phyloP scores from a whole-genome alignment of 2,329 filamentous ascomycete species.

The Akanthomyces muscarius region DNA sequence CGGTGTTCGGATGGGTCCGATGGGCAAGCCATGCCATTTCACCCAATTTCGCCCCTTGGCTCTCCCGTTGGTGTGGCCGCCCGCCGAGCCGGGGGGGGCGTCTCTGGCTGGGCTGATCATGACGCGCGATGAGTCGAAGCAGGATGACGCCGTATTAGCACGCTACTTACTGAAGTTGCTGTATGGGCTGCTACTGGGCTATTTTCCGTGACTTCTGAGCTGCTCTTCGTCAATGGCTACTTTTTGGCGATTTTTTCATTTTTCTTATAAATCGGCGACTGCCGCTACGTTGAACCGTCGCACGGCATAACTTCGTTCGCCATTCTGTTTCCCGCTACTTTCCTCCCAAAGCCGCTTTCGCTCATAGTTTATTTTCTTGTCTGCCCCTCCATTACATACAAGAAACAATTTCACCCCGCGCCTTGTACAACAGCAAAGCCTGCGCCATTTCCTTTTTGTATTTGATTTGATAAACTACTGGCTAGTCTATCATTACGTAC shows the following conservation, averaged over 20 bases:
- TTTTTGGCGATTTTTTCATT: neutral
- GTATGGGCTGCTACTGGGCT: neutral
- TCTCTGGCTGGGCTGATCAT: conserved; percentile 1
- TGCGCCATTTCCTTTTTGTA: neutral
- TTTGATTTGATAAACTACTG: neutral
- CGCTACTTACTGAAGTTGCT: neutral
- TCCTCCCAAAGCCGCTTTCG: conserved; percentile 8
- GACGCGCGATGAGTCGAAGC: conserved; percentile 12
- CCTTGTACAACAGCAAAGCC: neutral
- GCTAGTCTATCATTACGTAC: neutral
- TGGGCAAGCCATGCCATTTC: neutral
- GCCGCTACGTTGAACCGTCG: neutral
- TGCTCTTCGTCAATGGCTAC: neutral
- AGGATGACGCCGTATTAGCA: conserved; percentile 5
- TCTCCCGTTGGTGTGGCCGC: neutral
- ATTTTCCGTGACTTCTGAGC: neutral
- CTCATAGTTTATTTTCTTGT: neutral
- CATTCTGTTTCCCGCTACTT: neutral
- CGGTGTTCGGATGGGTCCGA: conserved; percentile 13
- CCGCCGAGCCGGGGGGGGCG: neutral
- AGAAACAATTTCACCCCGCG: neutral
- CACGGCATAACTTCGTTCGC: neutral
- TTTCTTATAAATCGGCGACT: neutral
- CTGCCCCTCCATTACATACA: conserved; percentile 16
- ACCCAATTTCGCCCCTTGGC: neutral